A percentile compares a stretch with the other conserved stretches of the same genome.
Conservation (phyloP, 2,329 filamentous ascomycete genomes). For the Chaetomiaceae sp. region DNA sequence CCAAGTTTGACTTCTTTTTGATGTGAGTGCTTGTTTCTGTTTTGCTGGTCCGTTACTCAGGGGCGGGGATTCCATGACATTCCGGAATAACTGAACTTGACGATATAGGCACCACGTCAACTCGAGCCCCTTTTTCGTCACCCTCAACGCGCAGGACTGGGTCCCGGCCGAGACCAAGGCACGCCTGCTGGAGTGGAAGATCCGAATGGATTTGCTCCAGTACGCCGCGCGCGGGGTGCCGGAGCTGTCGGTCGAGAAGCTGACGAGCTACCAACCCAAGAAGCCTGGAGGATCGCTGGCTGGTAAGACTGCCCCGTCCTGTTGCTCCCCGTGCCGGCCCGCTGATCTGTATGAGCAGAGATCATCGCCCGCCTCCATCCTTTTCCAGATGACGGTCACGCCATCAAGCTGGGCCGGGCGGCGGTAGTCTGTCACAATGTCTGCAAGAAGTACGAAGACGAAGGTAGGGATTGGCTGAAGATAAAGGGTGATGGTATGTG, state of each 20-base stretch:
- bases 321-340: background rate
- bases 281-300: conserved; percentile 37
- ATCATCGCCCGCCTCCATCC: conserved; percentile 44
- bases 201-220: conserved; percentile 65
- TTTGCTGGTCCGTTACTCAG: background rate
- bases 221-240: conserved; percentile 67
- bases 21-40: conserved; percentile 38
- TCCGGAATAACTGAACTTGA: no score
- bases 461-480: conserved; percentile 43
- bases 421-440: conserved; percentile 58
- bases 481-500: conserved; percentile 55
- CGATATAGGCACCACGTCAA: conserved; percentile 67
- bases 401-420: conserved; percentile 68
- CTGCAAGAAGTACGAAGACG: conserved; percentile 40
- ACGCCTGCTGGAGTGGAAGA: conserved; percentile 77
- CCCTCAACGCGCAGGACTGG: conserved; percentile 58
- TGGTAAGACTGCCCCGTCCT: conserved; percentile 27
- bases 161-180: conserved; percentile 56
- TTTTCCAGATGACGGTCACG: conserved; percentile 73
- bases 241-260: conserved; percentile 52
- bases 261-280: conserved; percentile 55
- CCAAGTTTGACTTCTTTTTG: conserved; percentile 78
- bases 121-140: conserved; percentile 65
- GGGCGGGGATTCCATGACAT: no score
- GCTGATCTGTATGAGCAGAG: conserved; percentile 26